Evolutionary conservation across 257 asterid genomes (phyloP), one percentile per base, ranked within the genome.

Genomic region (Nicotiana benthamiana): DNA sequence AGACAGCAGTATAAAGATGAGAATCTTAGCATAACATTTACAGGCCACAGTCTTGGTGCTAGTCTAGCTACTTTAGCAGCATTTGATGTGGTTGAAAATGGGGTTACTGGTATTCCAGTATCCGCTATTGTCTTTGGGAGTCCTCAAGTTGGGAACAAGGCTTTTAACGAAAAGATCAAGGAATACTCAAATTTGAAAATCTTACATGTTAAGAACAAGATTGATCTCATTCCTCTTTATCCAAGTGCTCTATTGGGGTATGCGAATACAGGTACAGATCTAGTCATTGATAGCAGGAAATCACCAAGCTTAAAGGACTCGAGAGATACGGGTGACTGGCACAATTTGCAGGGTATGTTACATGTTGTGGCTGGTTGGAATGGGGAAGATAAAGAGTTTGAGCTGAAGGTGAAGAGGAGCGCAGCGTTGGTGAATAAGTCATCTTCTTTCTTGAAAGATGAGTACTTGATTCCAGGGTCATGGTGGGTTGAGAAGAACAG

Each of bases 401-500:
- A 90, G 22, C 22, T 90, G 90, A 88, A 83, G 89, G 90, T 91
- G 74, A 87, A 89, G 79, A 89, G 98, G 83, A 91, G 93, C 78
- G 10, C 92, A 83, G 93, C 95, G 4, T 68, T 95, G 87, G 99
- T 93, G 81, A 95, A 95, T 43, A 95, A 95, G 75, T 93, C 95
- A 6, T 79, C 92, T 26, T 90, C 75, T 5, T 83, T 87, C 83
- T 81, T 95, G 89, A 93, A 89, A 17, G 97, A 95, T 12, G 98
- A 95, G 81, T 90, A 68, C 77, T 56, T 95, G 90, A 83, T 92
- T 85, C 99, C 99, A 0, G 93, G 91, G 6, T 89, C 95, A 3
- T 95, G 98, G 99, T 95, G 99, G 98, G 18, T 92, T 51, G 99
- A 95, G 92, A 95, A 90, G 94, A 95, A 95, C 24, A 93, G 36